Evolutionary conservation across 164 flowering plant species (phyloP), one percentile per base, ranked within the genome.

Genomic region (Piper betle): DNA sequence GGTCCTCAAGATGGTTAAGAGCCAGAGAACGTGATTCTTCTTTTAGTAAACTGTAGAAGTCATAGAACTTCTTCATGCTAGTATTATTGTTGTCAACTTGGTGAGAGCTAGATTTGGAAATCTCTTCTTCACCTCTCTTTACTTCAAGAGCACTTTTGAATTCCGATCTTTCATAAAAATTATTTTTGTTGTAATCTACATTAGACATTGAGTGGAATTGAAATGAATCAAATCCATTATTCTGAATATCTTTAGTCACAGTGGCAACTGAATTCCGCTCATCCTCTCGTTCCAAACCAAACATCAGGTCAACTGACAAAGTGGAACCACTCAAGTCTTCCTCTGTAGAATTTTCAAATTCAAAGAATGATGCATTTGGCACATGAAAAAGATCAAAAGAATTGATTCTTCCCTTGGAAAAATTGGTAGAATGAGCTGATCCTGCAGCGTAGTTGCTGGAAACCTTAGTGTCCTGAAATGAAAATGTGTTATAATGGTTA

Each of bases 1-100:
- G 64, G 56, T 64, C 72, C 16, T 77, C 82, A 68, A 86, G 73
- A 75, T 82, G 96, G 62, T 38, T 50, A 41, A 62, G 72, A 10
- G 75, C 77, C 64, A 75, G 16, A 65, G 57, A 60, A 71, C 56
- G 68, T 39, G 80, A 66, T 60, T 77, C 77, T 53, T 80, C 83
- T 74, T 78, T 83, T 68, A 91, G 65, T 64, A 72, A 77, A 43
- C 57, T 39, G 78, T 84, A 91, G 52, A 88, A 80, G 55, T 79
- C 81, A 17, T 79, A 39, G 70, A 56, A 78, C 65, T 61, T 69
- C 57, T 76, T 57, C 19, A 71, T 52, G 69, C 71, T 74, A 43
- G 62, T 53, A 37, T 69, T 70, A 15, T 67, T 37, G 6, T 41
- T 54, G 58, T 33, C 17, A 62, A 58, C 38, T 54, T 58, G 7